Evolutionary conservation across 495 filamentous ascomycete species (phyloP), one percentile per base, ranked within the genome.

Genomic region (Penicillium egyptiacum): DNA sequence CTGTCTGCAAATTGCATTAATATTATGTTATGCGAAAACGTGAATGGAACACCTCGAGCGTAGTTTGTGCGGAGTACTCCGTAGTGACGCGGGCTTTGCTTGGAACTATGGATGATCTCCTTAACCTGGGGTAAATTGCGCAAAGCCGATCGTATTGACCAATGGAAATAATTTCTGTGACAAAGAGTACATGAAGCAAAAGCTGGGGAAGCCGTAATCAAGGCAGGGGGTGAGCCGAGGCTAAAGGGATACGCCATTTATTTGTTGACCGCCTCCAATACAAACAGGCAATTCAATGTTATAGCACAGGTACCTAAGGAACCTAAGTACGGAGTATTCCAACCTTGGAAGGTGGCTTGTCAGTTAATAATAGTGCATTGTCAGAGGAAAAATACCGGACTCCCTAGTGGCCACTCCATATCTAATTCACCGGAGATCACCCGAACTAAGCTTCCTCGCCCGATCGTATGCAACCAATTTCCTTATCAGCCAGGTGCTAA

Each of bases 11-110:
- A 26, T 40, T 37, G 16, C 12, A 51, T 48, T 48, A 31, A 7
- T 6, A 51, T 48, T 48, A 48, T 28, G 45, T 48, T 30, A 48
- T 48, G 23, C 2, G 16, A 47, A 47, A 2, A 30, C 26, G 19
- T 7, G 35, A 37, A n/a, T n/a, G 35, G 35, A 31, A 11, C 30
- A 4, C 4, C 4, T 30, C 7, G 5, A 31, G 11, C 4, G 26
- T 7, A 5, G 2, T 8, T 30, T 10, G 28, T 30, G 30, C 28
- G 28, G 28, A 30, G 30, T 33, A 33, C 4, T 33, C 30, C 30
- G 4, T 33, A 4, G 11, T 12, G 14, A 33, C 26, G 6, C 7
- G 4, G 0, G 30, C 1, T 33, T 12, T 12, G 30, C 30, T 7
- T 28, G 4, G 30, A 33, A 30, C 28, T 30, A 10, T 30, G 28